A percentile compares a stretch with the other conserved stretches of the same genome.
These are phyloP conservation scores for Nothophoma quercina DNA, from an alignment of 2,329 filamentous ascomycete genomes.

Conservation along the genomic window DNA sequence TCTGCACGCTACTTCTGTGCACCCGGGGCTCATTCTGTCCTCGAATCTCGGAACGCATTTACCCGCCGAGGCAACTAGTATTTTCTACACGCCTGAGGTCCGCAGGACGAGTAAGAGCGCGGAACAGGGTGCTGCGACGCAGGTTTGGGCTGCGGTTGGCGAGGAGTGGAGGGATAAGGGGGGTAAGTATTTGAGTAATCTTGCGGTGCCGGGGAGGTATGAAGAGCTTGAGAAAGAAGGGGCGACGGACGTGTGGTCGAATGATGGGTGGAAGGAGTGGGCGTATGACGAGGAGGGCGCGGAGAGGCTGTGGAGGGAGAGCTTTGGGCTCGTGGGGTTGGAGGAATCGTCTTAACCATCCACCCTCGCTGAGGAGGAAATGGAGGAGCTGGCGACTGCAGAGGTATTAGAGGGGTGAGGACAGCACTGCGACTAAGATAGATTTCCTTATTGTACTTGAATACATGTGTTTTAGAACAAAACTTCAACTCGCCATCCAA, in stretches of 20 bases:
- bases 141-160: constrained; percentile 47
- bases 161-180: constrained; percentile 44
- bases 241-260: constrained; percentile 15
- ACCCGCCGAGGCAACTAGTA: constrained; percentile 2
- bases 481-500: constrained; percentile 20
- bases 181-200: constrained; percentile 46
- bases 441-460: neutral
- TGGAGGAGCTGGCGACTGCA: neutral
- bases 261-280: constrained; percentile 28
- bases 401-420: too few relatives aligned
- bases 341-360: too few relatives aligned
- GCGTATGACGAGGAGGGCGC: constrained; percentile 40
- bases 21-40: constrained; percentile 31
- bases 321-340: constrained; percentile 26
- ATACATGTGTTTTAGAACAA: too few relatives aligned
- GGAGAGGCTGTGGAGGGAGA: constrained; percentile 40
- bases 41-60: constrained; percentile 19
- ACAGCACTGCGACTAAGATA: too few relatives aligned
- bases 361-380: neutral
- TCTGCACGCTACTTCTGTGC: constrained; percentile 26
- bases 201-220: constrained; percentile 13
- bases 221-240: constrained; percentile 19
- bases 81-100: constrained; percentile 10
- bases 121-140: constrained; percentile 53
- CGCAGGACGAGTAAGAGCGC: constrained; percentile 35